A percentile compares a stretch with the other conserved stretches of the same genome.
Evolutionary conservation across 176 grass and related monocot genomes (phyloP).

Genomic region (Phoenix dactylifera): DNA sequence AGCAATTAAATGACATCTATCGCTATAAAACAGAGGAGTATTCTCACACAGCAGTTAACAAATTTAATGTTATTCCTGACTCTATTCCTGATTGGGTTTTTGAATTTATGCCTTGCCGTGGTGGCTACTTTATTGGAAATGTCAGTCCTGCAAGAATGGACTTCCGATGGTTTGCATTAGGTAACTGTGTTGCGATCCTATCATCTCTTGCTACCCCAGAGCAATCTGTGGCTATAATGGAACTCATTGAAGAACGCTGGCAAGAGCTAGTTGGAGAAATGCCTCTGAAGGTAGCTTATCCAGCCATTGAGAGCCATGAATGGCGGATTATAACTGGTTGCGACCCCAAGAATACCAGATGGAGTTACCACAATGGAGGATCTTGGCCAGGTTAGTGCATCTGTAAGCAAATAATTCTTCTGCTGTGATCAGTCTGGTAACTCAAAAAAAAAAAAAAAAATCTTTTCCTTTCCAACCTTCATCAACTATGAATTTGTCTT

Average conservation of each 20-base stretch:
- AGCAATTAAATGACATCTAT: slow-evolving; percentile 42
- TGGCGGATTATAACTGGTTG: slow-evolving; percentile 39
- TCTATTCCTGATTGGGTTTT: slow-evolving; percentile 44
- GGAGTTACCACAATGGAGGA: slow-evolving; percentile 49
- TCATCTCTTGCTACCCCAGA: slow-evolving; percentile 40
- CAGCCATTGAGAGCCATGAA: slow-evolving; percentile 37
- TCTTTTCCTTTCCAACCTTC: too few relatives aligned
- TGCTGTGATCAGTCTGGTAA: too few relatives aligned
- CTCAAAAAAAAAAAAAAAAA: too few relatives aligned
- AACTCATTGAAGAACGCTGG: slow-evolving; percentile 34
- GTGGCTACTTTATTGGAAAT: slow-evolving; percentile 41
- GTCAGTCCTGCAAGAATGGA: slow-evolving; percentile 41
- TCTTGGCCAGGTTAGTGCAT: slow-evolving; percentile 36
- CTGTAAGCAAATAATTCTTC: too few relatives aligned
- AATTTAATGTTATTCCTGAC: slow-evolving; percentile 40
- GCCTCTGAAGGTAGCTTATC: slow-evolving; percentile 32
- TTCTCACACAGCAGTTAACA: slow-evolving; percentile 35
- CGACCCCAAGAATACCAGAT: slow-evolving; percentile 39
- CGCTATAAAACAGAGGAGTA: slow-evolving; percentile 48
- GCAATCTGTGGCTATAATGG: slow-evolving; percentile 35
- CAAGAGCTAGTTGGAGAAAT: slow-evolving; percentile 35
- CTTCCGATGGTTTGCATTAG: slow-evolving; percentile 38
- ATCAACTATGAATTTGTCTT: too few relatives aligned
- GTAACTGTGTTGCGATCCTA: slow-evolving; percentile 33
- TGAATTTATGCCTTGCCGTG: slow-evolving; percentile 29